Evolutionary conservation across 805 yeast genomes (phyloP).

Genomic region (Saccharomycopsis fermentans): DNA sequence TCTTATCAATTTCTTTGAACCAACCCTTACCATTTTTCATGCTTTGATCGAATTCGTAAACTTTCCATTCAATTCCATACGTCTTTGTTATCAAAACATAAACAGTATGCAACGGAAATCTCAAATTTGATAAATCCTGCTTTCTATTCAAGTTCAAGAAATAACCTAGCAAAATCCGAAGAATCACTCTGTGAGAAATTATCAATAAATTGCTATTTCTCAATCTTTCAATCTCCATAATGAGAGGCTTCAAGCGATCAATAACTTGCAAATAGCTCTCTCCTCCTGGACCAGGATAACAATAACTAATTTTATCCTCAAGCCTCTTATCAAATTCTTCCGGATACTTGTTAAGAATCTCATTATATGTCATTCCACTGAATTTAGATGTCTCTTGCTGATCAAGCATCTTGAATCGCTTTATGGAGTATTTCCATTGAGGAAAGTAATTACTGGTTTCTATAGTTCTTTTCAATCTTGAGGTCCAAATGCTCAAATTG

Average conservation of each 20-base stretch:
- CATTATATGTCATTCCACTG: constrained; percentile 88
- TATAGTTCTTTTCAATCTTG: constrained; percentile 69
- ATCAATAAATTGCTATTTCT: constrained; percentile 68
- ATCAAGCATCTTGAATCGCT: constrained; percentile 87
- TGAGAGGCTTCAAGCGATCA: constrained; percentile 78
- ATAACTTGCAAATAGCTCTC: constrained; percentile 92
- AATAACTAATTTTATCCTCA: constrained; percentile 66
- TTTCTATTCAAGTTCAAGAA: constrained; percentile 66
- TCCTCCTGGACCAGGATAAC: constrained; percentile 97
- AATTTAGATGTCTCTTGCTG: constrained; percentile 88
- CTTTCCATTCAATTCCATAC: constrained; percentile 87
- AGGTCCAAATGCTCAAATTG: constrained; percentile 59
- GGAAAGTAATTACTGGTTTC: constrained; percentile 71
- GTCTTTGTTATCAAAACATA: constrained; percentile 89
- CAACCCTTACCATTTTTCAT: constrained; percentile 38
- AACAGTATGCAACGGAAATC: constrained; percentile 86
- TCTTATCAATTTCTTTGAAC: constrained; percentile 54
- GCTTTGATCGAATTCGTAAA: constrained; percentile 76
- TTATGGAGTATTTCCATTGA: constrained; percentile 63
- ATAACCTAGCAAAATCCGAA: constrained; percentile 78
- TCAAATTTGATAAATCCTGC: constrained; percentile 77
- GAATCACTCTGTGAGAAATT: constrained; percentile 84
- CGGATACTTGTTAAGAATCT: constrained; percentile 64
- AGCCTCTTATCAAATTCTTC: constrained; percentile 71
- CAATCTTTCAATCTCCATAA: constrained; percentile 86